phyloP scores from a whole-genome alignment of 345 rosid species.

The Citrus maxima region DNA sequence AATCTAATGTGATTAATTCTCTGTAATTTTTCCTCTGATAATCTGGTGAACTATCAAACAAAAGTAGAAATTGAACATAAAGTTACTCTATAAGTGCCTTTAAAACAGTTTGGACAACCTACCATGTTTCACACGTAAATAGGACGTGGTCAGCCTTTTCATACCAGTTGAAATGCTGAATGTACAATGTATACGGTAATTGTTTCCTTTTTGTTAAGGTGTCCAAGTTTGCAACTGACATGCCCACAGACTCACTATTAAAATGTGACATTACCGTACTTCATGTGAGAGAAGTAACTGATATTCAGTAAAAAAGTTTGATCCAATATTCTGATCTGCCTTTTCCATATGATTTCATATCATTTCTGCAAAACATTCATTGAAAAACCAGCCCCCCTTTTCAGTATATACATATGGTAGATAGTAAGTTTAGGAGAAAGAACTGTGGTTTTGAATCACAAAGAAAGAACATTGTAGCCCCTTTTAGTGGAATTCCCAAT shows the following conservation, averaged over 20 bases:
- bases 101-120: neutral
- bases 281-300: neutral
- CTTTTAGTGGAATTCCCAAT: neutral
- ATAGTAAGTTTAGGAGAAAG: neutral
- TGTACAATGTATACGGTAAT: neutral
- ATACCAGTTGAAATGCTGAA: neutral
- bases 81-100: neutral
- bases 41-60: neutral
- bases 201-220: neutral
- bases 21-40: neutral
- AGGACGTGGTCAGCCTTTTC: neutral
- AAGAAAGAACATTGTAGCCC: neutral
- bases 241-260: neutral
- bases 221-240: neutral
- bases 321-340: neutral
- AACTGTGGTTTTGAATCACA: neutral
- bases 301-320: neutral
- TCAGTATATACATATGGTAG: neutral
- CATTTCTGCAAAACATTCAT: neutral
- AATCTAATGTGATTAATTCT: neutral
- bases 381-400: neutral
- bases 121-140: neutral
- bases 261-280: neutral
- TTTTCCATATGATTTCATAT: neutral
- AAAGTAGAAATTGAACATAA: neutral